These are phyloP conservation scores for Neurospora sp. DNA, from an alignment of 495 filamentous ascomycete genomes.

Conservation along the genomic window DNA sequence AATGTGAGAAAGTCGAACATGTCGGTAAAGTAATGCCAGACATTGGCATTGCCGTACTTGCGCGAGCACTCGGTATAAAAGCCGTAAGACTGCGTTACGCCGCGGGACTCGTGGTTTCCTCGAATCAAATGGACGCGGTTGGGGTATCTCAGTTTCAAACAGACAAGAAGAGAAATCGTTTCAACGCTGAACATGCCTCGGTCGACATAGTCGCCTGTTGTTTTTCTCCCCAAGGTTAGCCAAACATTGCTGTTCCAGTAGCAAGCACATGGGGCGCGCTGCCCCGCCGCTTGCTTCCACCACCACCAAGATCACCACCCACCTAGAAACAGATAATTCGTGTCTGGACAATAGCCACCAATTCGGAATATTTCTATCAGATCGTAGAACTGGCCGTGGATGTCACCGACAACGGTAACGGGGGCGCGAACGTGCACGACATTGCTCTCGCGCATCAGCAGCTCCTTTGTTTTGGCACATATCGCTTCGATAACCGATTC, in stretches of 20 bases:
- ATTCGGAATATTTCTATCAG: conserved; percentile 99
- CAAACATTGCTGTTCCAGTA: background rate
- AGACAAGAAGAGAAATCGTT: conserved; percentile 91
- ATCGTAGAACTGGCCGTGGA: conserved; percentile 97
- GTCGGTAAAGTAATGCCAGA: conserved; percentile 99
- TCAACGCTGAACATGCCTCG: conserved; percentile 95
- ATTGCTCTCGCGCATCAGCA: conserved; percentile 99
- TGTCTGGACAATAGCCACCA: conserved; percentile 90
- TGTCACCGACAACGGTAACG: conserved; percentile 97
- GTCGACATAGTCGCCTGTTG: conserved; percentile 87
- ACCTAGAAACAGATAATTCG: conserved; percentile 97
- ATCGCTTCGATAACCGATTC: conserved; percentile 98
- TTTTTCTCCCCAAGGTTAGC: background rate
- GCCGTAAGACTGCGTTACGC: conserved; percentile 96
- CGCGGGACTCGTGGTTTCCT: conserved; percentile 93
- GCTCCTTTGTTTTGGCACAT: conserved; percentile 96
- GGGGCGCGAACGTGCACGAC: conserved; percentile 94
- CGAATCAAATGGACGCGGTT: conserved; percentile 86
- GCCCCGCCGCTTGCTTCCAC: background rate
- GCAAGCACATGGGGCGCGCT: background rate
- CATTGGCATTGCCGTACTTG: conserved; percentile 96
- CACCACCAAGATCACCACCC: conserved; percentile 14
- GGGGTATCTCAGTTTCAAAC: conserved; percentile 88
- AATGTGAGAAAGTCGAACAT: conserved; percentile 99
- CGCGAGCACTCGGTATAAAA: conserved; percentile 98